Base-by-base conservation (phyloP, 2,329 filamentous ascomycete genomes). In the Cyphellophora attinorum region DNA sequence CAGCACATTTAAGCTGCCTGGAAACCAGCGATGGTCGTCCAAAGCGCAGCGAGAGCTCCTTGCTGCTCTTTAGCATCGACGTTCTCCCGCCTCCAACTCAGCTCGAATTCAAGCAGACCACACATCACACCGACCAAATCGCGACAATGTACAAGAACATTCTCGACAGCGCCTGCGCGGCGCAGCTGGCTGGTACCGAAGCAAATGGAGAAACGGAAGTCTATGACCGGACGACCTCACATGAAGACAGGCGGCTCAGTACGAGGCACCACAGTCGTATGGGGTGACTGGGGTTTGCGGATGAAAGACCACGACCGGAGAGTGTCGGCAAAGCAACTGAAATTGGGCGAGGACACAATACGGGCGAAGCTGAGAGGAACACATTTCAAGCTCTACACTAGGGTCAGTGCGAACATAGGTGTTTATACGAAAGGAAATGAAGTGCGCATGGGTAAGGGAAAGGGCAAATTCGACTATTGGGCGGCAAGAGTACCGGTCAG, bases 361-460 rank as follows among this genome's bases (percentile, higher is more conserved):
- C 89, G 85, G 58, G 76, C 76, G 52, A 74, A 89, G 42, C 67
- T 98, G 30, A 74, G 91, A 65, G 91, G 91, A 29, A 79, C 93
- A 71, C 85, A 86, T 54, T 98, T 93, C 60, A 78, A 85, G 37
- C 60, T 98, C 30, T 98, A 93, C 65, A 93, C 85, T 66, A 76
- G 91, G 43, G 80, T 96, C 34, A 79, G 77, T 51, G 91, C 88
- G 46, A 94, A 93, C 55, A 82, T 96, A 47, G 91, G 89, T 55
- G 93, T 98, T 14, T 98, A 91, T 60, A 81, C 85, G 38, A 91
- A 81, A 58, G 91, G 91, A 38, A 98, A 96, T 54, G 91, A 98
- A 65, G 81, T 85, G 59, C 81, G 91, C 74, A 98, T 98, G 93
- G 91, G 91, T 59, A 98, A 96, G 64, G 91, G 91, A 63, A 98